Base-by-base conservation (phyloP, 1,139 yeast species). In the Zhuliangozyma parablackwelliae region DNA sequence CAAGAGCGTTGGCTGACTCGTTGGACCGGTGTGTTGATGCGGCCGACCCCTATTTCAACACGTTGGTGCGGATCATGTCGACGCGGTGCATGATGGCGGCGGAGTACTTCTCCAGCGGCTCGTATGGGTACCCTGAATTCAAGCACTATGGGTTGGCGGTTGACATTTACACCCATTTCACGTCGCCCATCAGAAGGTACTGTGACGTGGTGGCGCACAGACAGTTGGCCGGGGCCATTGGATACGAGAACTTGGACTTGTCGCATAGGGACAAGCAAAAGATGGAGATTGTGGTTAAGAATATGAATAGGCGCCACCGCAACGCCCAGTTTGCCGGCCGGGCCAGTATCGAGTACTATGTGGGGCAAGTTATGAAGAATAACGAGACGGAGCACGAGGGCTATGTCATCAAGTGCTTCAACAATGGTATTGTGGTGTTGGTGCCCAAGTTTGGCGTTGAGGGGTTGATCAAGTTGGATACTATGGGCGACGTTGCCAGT, bases 71-170 rank as follows among this genome's bases (percentile, higher is more conserved):
- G 63, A 92, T 94, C 46, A 85, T 92, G 96, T 94, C 97, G 6
- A 94, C 99, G 0, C 77, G 99, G 54, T 92, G 98, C 65, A 94
- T 94, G 98, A 87, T 89, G 85, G 96, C 98, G 2, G 99, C 99
- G 2, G 97, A 92, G 54, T 94, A 94, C 58, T 94, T 94, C 69
- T 82, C 95, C 7, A 78, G 96, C 0, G 98, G 99, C n/a, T 79
- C 85, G 11, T 87, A 74, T 53, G 87, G 95, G 7, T 87, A 87
- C 53, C 81, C 95, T n/a, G 98, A 94, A 48, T 94, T 88, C 65
- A 80, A 82, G 44, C 99, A 94, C 70, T 94, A 94, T 61, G 99
- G 99, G 57, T 73, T 94, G 43, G 99, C 99, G 1, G 90, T 92
- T 37, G 97, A 89, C 51, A 94, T 94, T 33, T 94, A 94, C 61